These are phyloP conservation scores for Phytophthora capsici DNA, from an alignment of 352 stramenopile genomes.

Conservation along the genomic window DNA sequence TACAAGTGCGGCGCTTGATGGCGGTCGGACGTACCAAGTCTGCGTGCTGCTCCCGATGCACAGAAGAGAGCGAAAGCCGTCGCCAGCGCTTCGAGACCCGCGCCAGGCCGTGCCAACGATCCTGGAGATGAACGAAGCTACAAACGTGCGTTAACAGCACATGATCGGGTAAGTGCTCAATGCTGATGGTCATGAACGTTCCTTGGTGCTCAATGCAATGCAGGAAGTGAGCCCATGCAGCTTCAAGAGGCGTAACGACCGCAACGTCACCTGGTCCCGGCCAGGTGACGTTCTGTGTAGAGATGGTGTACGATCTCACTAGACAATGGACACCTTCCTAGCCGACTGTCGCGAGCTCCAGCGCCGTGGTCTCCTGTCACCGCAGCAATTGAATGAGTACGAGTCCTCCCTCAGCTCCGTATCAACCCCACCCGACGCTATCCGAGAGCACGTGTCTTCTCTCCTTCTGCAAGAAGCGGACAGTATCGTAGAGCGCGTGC, in stretches of 20 bases:
- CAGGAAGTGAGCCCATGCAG: constrained; percentile 2
- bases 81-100: constrained; percentile 67
- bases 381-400: constrained; percentile 40
- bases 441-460: constrained; percentile 21
- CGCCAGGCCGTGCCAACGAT: constrained; percentile 61
- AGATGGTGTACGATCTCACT: not conserved
- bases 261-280: constrained; percentile 3
- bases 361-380: constrained; percentile 40
- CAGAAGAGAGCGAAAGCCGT: constrained; percentile 59
- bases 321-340: constrained; percentile 27
- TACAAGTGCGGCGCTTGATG: not conserved
- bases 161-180: constrained; percentile 53
- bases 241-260: constrained; percentile 21
- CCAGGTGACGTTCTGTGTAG: not conserved
- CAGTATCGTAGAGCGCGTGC: constrained; percentile 51
- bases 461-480: constrained; percentile 59
- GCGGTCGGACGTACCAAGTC: constrained; percentile 54
- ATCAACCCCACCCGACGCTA: not conserved
- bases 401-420: constrained; percentile 18
- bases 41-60: constrained; percentile 51
- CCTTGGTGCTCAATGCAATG: not conserved
- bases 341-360: constrained; percentile 48
- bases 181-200: not conserved
- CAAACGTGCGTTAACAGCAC: constrained; percentile 56
- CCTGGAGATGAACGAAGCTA: constrained; percentile 59